Base-by-base conservation (phyloP, 2,329 filamentous ascomycete genomes). In the Fonsecaea multimorphosa region DNA sequence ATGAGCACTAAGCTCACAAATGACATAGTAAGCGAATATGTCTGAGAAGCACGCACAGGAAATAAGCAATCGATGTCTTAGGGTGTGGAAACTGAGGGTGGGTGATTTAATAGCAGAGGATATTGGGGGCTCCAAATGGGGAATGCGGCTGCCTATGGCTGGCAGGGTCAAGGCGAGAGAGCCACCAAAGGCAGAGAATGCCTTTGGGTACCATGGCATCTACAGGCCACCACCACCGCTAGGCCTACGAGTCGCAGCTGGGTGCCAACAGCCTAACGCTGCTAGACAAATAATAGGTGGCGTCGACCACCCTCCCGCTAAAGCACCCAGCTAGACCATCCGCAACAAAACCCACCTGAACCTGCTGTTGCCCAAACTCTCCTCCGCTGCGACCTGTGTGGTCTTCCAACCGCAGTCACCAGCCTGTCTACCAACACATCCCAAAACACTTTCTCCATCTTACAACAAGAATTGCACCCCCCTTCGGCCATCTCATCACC, bases 61-160 rank as follows among this genome's bases (percentile, higher is more conserved):
- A 60, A 58, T 58, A 58, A 60, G 58, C 58, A 52, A 60, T 49
- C 38, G 58, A 60, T 49, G 58, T 52, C n/a, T 27, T 53, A 31
- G 31, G 6, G 54, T 24, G 34, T 34, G n/a, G 9, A 31, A 3
- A 4, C 22, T 57, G 32, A 38, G 29, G n/a, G 34, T 34, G 8
- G 44, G 46, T 9, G 40, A 52, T 22, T 27, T n/a, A n/a, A n/a
- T n/a, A 11, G n/a, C 34, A 38, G n/a, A 14, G 34, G 34, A 31
- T 8, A 31, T 31, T 3, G 16, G 9, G 22, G 19, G 40, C 14
- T 49, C 44, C 22, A 49, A 49, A 49, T 24, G 5, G 38, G 16
- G 38, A 40, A 40, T 40, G 38, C n/a, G 19, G n/a, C 38, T 40
- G 14, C 38, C 38, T 40, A 40, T 40, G 38, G 38, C 38, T n/a